Conservation (phyloP, 2,329 filamentous ascomycete genomes). For the Neofusicoccum cordaticola region DNA sequence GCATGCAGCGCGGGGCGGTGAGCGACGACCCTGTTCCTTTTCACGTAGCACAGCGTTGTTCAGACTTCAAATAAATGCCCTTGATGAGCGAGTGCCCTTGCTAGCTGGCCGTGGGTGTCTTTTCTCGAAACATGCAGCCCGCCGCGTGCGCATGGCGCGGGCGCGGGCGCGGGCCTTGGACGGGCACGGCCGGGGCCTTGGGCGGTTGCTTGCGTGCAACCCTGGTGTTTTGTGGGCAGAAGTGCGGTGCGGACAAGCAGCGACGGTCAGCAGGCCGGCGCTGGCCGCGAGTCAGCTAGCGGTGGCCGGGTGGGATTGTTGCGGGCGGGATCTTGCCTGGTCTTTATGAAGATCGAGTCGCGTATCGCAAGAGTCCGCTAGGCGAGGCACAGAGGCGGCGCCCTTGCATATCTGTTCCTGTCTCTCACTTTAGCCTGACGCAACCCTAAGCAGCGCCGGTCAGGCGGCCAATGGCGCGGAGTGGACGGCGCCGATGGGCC, state of each 20-base stretch:
- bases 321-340: not conserved
- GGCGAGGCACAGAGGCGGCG: slow-evolving; percentile 7
- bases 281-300: not conserved
- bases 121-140: slow-evolving; percentile 7
- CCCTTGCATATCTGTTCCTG: slow-evolving; percentile 18
- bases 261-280: not conserved
- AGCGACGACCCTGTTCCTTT: slow-evolving; percentile 2
- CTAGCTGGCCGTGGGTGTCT: not conserved
- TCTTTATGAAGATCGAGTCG: slow-evolving; percentile 13
- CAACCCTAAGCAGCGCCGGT: not conserved
- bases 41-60: slow-evolving; percentile 18
- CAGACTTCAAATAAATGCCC: slow-evolving; percentile 16
- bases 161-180: not conserved
- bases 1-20: slow-evolving; percentile 9
- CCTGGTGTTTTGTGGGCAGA: not conserved
- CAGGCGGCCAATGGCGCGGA: slow-evolving; percentile 5
- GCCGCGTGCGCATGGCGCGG: not conserved
- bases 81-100: slow-evolving; percentile 11
- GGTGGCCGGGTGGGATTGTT: not conserved
- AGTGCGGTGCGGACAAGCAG: slow-evolving; percentile 4
- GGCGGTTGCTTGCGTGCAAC: not conserved
- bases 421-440: not conserved
- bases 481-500: not conserved
- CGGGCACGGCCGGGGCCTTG: not conserved
- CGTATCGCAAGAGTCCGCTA: slow-evolving; percentile 8